Percentiles rank a stretch among this genome's conserved stretches.
phyloP scores from a whole-genome alignment of 2,329 filamentous ascomycete genomes.

The Geosmithia morbida region DNA sequence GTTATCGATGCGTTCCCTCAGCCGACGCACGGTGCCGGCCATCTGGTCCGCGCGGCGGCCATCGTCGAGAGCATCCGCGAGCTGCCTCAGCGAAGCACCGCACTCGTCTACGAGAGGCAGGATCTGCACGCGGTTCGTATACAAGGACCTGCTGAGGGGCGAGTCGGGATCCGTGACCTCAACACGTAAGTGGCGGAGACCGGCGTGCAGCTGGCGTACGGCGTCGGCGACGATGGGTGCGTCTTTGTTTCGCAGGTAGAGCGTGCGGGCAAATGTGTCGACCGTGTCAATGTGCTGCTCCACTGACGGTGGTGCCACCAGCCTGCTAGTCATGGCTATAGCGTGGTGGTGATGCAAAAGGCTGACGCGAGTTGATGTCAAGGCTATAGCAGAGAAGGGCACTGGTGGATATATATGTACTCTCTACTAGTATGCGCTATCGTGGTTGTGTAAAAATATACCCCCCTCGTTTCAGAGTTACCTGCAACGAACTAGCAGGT shows the following conservation, averaged over 20 bases:
- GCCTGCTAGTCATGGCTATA: conserved; percentile 14
- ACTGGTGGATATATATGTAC: no score
- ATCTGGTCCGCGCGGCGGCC: conserved; percentile 11
- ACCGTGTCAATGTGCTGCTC: conserved; percentile 38
- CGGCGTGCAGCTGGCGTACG: conserved; percentile 37
- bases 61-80: conserved; percentile 37
- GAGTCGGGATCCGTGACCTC: conserved; percentile 44
- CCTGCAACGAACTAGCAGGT: no score
- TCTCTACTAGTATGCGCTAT: background rate
- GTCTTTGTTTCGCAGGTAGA: conserved; percentile 37
- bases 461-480: background rate
- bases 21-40: conserved; percentile 18
- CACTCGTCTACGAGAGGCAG: conserved; percentile 37
- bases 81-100: conserved; percentile 37
- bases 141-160: conserved; percentile 23
- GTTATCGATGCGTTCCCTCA: conserved; percentile 33
- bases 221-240: conserved; percentile 31
- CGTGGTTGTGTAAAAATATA: background rate
- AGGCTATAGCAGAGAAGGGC: no score
- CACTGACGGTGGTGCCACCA: conserved; percentile 9
- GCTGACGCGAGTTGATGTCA: background rate
- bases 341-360: conserved; percentile 1
- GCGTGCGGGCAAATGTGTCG: conserved; percentile 37
- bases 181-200: conserved; percentile 40
- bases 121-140: conserved; percentile 33